Conservation (phyloP, 2,329 filamentous ascomycete species). For the Parascedosporium putredinis region DNA sequence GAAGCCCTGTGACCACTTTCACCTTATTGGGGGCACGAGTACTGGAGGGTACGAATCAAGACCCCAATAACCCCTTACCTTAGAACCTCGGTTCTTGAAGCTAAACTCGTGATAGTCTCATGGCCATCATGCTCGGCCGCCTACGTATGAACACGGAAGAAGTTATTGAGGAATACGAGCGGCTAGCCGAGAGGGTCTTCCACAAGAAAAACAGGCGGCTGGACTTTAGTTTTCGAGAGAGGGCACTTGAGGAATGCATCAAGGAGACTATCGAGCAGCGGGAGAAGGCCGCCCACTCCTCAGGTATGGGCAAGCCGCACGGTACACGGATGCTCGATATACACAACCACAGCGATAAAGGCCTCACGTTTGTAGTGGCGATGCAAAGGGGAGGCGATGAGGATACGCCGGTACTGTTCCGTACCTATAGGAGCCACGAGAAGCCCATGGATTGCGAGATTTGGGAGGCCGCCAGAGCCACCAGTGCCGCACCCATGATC, state of each 20-base stretch:
- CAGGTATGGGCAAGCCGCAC: no score
- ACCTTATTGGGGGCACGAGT: slow-evolving; percentile 21
- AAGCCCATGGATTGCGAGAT: slow-evolving; percentile 15
- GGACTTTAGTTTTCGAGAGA: slow-evolving; percentile 9
- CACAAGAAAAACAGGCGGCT: slow-evolving; percentile 15
- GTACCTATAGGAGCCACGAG: slow-evolving; percentile 15
- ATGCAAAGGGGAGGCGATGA: slow-evolving; percentile 7
- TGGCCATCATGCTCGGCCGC: slow-evolving; percentile 36
- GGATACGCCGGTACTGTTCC: slow-evolving; percentile 17
- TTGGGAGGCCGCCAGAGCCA: slow-evolving; percentile 20
- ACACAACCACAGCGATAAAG: slow-evolving; percentile 10
- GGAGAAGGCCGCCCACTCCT: no score
- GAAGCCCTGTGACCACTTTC: slow-evolving; percentile 18
- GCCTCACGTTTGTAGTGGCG: slow-evolving; percentile 19
- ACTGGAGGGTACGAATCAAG: slow-evolving; percentile 16
- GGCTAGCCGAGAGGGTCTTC: slow-evolving; percentile 27
- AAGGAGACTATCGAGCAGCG: slow-evolving; percentile 14
- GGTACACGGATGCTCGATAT: slow-evolving; percentile 15
- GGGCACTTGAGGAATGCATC: slow-evolving; percentile 21
- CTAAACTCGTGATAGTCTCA: slow-evolving; percentile 21
- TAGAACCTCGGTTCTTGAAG: slow-evolving; percentile 1
- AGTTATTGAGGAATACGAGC: slow-evolving; percentile 29
- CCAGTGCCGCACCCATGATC: slow-evolving; percentile 19
- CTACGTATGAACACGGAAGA: slow-evolving; percentile 32
- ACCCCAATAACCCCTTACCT: neutral